These are phyloP conservation scores for Botrytis aclada DNA, from an alignment of 2,329 filamentous ascomycete species.

Conservation along the genomic window DNA sequence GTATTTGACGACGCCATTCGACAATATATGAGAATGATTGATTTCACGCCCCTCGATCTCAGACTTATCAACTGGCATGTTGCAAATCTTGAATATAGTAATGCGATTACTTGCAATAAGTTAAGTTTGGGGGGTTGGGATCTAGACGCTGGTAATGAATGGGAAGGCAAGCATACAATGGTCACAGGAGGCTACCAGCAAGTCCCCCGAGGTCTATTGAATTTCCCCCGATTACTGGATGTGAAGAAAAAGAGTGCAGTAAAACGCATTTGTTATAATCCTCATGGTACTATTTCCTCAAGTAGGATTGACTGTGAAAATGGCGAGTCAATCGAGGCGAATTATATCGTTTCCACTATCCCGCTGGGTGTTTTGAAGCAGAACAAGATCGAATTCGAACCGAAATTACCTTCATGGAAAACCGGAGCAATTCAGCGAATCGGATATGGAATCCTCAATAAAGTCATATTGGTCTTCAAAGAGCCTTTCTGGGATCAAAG, in stretches of 20 bases:
- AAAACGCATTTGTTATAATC: slow-evolving; percentile 64
- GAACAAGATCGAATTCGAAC: slow-evolving; percentile 79
- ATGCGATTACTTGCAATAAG: slow-evolving; percentile 81
- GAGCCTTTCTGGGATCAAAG: slow-evolving; percentile 86
- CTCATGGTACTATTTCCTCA: slow-evolving; percentile 45
- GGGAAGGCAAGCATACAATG: slow-evolving; percentile 91
- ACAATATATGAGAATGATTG: slow-evolving; percentile 80
- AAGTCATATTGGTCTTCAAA: slow-evolving; percentile 87
- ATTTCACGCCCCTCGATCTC: slow-evolving; percentile 81
- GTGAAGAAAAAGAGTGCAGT: slow-evolving; percentile 73
- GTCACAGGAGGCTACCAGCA: slow-evolving; percentile 90
- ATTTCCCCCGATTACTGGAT: slow-evolving; percentile 72
- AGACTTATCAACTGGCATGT: slow-evolving; percentile 96
- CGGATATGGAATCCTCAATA: slow-evolving; percentile 93
- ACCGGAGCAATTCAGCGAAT: slow-evolving; percentile 73
- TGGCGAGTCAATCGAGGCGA: slow-evolving; percentile 74
- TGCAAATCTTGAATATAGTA: slow-evolving; percentile 96
- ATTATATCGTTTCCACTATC: slow-evolving; percentile 85
- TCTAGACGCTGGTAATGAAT: slow-evolving; percentile 96
- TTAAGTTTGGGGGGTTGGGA: slow-evolving; percentile 92
- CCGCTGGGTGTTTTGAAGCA: slow-evolving; percentile 90
- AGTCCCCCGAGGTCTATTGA: slow-evolving; percentile 80
- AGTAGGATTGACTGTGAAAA: slow-evolving; percentile 72
- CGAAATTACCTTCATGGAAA: slow-evolving; percentile 86
- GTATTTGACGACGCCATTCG: slow-evolving; percentile 87